Evolutionary conservation across 2,329 filamentous ascomycete species (phyloP), one percentile per base, ranked within the genome.

Genomic region (Trichocomaceae sp.): DNA sequence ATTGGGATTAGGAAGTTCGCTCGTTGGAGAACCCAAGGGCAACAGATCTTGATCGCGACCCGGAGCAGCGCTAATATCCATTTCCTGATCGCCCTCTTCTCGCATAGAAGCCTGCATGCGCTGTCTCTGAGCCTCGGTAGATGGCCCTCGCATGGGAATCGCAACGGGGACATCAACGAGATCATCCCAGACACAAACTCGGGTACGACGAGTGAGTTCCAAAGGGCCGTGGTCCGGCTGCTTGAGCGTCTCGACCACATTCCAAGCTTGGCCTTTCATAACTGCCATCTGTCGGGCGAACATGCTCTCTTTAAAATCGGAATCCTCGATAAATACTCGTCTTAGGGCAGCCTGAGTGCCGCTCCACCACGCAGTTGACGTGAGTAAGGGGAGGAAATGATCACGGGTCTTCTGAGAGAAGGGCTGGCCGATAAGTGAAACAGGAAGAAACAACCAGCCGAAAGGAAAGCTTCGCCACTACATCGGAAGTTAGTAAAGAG

Each of bases 261-360:
- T 99, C 90, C 93, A 99, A 0, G 93, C 93, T 69, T 99, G 93
- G 10, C 93, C 93, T 73, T 99, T 99, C 90, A 99, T 96, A 57
- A 99, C 93, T 1, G 93, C 92, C 58, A 99, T 95, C 67, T 99
- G 93, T 61, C 89, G 85, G n/a, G 90, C 90, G 73, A 96, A 99
- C 93, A 99, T 99, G 72, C 89, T 87, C 74, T 99, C 93, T 69
- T 97, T 90, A 71, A 99, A 99, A 72, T 99, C 93, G 2, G 86
- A 84, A 70, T 99, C 93, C 67, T 95, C 83, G 61, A 89, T 86
- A 69, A 99, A 99, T 46, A 96, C 85, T 58, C 84, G 82, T 52
- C 93, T 88, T 39, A 99, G 77, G 20, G 90, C 88, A 57, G 89
- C 77, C 64, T 95, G 90, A 3, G 93, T 99, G 63, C 96, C 90